Evolutionary conservation across 345 rosid genomes (phyloP).

Genomic region (Sapria himalayana): DNA sequence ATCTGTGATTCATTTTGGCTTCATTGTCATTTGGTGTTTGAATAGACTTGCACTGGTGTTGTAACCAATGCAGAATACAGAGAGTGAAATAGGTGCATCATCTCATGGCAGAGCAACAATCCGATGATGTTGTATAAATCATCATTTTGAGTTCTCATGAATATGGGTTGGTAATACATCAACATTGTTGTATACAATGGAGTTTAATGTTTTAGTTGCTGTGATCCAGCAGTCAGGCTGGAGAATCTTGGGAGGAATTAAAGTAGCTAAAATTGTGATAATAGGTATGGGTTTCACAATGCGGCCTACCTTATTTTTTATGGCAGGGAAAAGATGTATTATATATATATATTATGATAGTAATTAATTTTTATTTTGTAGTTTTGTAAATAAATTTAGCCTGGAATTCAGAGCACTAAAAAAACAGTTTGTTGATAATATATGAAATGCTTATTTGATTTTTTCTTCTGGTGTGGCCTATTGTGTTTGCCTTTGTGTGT

Average conservation of each 20-base stretch:
- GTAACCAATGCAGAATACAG: conserved; percentile 34
- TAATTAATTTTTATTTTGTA: background rate
- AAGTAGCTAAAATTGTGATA: too few relatives aligned
- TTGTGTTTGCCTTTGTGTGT: too few relatives aligned
- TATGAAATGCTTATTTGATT: background rate
- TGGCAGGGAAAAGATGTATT: background rate
- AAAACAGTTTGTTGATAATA: background rate
- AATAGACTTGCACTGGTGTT: background rate
- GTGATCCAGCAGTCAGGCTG: too few relatives aligned
- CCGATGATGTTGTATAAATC: too few relatives aligned
- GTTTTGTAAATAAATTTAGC: background rate
- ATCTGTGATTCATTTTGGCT: background rate
- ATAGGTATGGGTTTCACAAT: background rate
- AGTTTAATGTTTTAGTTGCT: too few relatives aligned
- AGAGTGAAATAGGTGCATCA: conserved; percentile 56
- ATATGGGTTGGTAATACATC: too few relatives aligned
- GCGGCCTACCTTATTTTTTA: background rate
- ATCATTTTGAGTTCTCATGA: too few relatives aligned
- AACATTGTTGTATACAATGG: too few relatives aligned
- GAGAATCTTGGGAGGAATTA: too few relatives aligned
- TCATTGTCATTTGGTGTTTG: background rate
- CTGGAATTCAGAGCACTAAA: background rate
- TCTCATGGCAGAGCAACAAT: conserved; percentile 67
- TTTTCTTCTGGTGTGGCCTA: too few relatives aligned
- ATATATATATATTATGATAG: background rate